A percentile compares a stretch with the other conserved stretches of the same genome.
Conservation (phyloP, 2,329 filamentous ascomycete genomes). For the Aspergillus awamori region DNA sequence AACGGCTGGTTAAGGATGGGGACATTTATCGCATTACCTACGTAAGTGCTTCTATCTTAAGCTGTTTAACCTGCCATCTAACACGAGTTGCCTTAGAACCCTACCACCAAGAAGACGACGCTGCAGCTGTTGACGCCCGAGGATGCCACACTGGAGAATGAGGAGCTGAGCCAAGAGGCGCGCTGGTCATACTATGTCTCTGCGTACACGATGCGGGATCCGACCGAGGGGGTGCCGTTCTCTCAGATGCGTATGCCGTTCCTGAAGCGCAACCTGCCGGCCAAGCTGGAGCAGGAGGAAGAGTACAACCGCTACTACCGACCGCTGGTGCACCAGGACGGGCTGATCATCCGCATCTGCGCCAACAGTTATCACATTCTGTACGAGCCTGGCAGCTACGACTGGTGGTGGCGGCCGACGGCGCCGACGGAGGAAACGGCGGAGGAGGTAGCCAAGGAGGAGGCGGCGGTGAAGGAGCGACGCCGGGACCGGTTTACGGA, state of each 20-base stretch:
- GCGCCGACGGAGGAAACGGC: conserved; percentile 31
- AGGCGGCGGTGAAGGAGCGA: conserved; percentile 42
- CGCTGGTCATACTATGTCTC: conserved; percentile 96
- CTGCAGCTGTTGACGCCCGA: conserved; percentile 86
- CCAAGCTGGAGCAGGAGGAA: conserved; percentile 63
- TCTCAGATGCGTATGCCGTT: conserved; percentile 69
- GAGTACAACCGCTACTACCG: conserved; percentile 59
- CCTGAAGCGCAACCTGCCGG: conserved; percentile 70
- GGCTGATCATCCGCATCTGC: conserved; percentile 72
- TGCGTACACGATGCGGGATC: conserved; percentile 83
- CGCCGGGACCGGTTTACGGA: conserved; percentile 53
- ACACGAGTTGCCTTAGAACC: conserved; percentile 54
- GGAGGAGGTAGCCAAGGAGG: conserved; percentile 41
- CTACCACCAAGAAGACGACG: conserved; percentile 67
- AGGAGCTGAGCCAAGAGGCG: conserved; percentile 64
- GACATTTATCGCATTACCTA: conserved; percentile 89
- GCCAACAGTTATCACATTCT: conserved; percentile 77
- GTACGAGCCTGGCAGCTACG: conserved; percentile 70
- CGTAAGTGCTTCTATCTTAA: conserved; percentile 63
- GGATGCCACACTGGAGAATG: conserved; percentile 75
- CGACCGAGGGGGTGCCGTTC: conserved; percentile 76
- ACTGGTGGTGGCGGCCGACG: conserved; percentile 65
- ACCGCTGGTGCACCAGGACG: conserved; percentile 64
- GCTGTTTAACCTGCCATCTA: conserved; percentile 23
- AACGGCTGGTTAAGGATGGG: conserved; percentile 88